These are phyloP conservation scores for Cucurbita maxima DNA, from an alignment of 306 rosid genomes.

Conservation along the genomic window DNA sequence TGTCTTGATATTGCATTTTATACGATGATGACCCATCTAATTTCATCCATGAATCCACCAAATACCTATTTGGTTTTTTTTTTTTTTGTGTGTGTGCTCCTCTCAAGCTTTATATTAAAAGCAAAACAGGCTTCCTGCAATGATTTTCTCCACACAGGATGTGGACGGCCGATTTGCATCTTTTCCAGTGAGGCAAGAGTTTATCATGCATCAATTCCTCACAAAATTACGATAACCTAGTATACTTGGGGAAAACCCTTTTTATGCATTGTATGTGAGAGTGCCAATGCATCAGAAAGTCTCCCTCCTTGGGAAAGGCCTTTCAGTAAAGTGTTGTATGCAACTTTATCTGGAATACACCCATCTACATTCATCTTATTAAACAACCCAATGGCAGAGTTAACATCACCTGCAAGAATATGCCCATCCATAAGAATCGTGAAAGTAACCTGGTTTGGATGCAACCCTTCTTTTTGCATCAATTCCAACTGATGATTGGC, in stretches of 20 bases:
- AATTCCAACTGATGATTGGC: conserved; percentile 20
- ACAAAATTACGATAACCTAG: not conserved
- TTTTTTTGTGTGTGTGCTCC: not conserved
- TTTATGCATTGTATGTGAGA: conserved; percentile 3
- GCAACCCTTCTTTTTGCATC: conserved; percentile 31
- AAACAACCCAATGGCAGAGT: conserved; percentile 22
- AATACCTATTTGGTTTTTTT: not conserved
- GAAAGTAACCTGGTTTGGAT: conserved; percentile 29
- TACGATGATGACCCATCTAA: not conserved
- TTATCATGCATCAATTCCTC: not conserved
- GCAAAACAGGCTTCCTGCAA: not conserved
- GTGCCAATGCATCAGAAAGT: not conserved
- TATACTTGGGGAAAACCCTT: not conserved
- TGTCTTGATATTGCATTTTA: not conserved
- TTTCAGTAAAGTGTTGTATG: conserved; percentile 21
- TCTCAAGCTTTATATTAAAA: not conserved
- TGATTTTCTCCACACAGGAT: not conserved
- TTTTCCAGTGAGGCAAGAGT: not conserved
- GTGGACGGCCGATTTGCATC: not conserved
- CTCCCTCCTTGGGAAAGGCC: conserved; percentile 11
- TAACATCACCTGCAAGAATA: conserved; percentile 22
- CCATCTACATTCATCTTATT: conserved; percentile 27
- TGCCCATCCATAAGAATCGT: conserved; percentile 29
- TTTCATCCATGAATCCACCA: not conserved
- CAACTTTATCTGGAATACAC: conserved; percentile 20